Base-by-base conservation (phyloP, 2,329 filamentous ascomycete genomes). In the Eutypella sp. region DNA sequence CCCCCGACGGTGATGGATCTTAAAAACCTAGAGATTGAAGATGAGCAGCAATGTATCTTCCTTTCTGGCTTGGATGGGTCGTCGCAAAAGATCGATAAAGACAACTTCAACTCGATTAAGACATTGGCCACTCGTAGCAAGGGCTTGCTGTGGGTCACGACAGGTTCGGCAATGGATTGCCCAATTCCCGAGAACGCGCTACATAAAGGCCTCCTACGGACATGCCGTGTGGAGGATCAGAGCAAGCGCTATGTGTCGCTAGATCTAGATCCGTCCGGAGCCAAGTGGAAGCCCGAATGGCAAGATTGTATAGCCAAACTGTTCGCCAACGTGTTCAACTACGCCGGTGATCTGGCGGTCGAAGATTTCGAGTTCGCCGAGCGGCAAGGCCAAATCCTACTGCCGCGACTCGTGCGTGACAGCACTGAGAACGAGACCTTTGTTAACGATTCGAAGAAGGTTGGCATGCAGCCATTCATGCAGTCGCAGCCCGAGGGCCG, bases 341-440 rank as follows among this genome's bases (percentile, higher is more conserved):
- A 5, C 13, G 31, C 23, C 7, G 15, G 41, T 0, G 47, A 45
- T 9, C 9, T 29, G 3, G 18, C 6, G 1, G 23, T 36, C 5
- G 25, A 50, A 2, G 56, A 57, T 1, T 53, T 43, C 29, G 55
- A 59, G 40, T 59, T 54, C 38, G 48, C 50, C 2, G 55, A 54
- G 25, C 7, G 13, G 25, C 13, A 47, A 53, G 38, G 48, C 52
- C 27, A 39, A 27, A 4, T 9, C n/a, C n/a, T n/a, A n/a, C n/a
- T n/a, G n/a, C n/a, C n/a, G n/a, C n/a, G n/a, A n/a, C n/a, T n/a
- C n/a, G n/a, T n/a, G n/a, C n/a, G n/a, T n/a, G n/a, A n/a, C n/a
- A n/a, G n/a, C n/a, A n/a, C n/a, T n/a, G n/a, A n/a, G n/a, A n/a
- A n/a, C n/a, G n/a, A n/a, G n/a, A n/a, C n/a, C n/a, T n/a, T n/a